phyloP scores from a whole-genome alignment of 495 filamentous ascomycete species.

The Penicillium robsamsonii region DNA sequence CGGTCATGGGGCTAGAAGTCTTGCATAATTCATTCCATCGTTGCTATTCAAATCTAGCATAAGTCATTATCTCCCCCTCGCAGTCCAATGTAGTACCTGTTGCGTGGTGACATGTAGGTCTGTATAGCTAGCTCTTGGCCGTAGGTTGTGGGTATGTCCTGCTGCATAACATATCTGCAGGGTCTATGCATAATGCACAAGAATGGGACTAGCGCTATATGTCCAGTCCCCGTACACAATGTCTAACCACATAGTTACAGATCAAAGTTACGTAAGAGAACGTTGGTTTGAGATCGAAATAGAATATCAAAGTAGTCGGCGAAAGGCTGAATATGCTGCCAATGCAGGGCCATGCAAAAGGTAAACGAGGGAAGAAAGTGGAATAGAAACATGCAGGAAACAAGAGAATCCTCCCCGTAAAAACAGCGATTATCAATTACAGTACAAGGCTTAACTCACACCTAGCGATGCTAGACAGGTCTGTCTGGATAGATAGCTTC shows the following conservation, averaged over 20 bases:
- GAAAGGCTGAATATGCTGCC: constrained; percentile 15
- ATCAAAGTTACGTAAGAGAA: constrained; percentile 6
- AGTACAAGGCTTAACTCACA: constrained; percentile 5
- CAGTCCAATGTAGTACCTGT: not conserved
- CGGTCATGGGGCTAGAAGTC: constrained; percentile 13
- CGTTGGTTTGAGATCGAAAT: not conserved
- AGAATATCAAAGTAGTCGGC: not conserved
- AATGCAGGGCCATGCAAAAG: constrained; percentile 15
- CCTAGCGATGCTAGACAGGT: not conserved
- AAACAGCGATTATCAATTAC: constrained; percentile 17
- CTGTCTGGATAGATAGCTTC: constrained; percentile 4
- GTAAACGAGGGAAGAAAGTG: constrained; percentile 4
- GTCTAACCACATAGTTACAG: too few species aligned
- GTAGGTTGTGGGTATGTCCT: not conserved
- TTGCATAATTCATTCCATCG: constrained; percentile 19
- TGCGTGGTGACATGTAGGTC: not conserved
- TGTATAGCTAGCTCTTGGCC: not conserved
- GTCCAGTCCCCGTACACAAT: too few species aligned
- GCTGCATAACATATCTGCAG: constrained; percentile 10
- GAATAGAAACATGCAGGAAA: constrained; percentile 13
- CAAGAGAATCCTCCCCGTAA: not conserved
- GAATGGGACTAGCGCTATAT: not conserved
- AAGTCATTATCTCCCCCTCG: not conserved
- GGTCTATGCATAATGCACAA: constrained; percentile 5
- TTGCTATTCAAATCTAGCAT: not conserved